A percentile compares a stretch with the other conserved stretches of the same genome.
Evolutionary conservation across 495 filamentous ascomycete species (phyloP).

Genomic region (Xeromyces bisporus): DNA sequence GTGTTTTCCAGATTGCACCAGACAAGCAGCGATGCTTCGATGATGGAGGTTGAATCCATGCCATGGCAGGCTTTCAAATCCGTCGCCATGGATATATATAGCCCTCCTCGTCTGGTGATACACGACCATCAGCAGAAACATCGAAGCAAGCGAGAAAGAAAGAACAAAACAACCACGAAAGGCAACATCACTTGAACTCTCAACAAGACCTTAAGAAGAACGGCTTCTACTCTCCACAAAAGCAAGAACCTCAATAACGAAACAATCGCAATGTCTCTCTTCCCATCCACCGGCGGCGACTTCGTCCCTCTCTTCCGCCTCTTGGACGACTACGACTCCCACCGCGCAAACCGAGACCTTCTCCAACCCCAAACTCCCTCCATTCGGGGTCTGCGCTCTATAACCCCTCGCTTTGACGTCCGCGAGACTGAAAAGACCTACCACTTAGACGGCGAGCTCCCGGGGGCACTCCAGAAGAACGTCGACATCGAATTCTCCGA

Average conservation of each 20-base stretch:
- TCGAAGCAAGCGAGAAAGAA: not conserved
- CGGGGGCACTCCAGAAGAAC: constrained; percentile 64
- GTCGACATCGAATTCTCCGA: constrained; percentile 78
- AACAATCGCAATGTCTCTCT: constrained; percentile 23
- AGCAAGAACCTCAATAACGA: constrained; percentile 1
- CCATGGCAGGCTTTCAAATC: not conserved
- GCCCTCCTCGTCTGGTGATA: not conserved
- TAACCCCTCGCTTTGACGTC: constrained; percentile 72
- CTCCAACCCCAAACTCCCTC: constrained; percentile 5
- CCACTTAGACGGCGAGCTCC: constrained; percentile 80
- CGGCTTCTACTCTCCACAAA: not conserved
- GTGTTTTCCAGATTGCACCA: not conserved
- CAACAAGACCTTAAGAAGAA: not conserved
- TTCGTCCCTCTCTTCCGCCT: constrained; percentile 30
- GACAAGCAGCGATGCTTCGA: not conserved
- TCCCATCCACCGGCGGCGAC: constrained; percentile 18
- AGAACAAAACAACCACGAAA: constrained; percentile 1
- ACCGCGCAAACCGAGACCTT: constrained; percentile 12
- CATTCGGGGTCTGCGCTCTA: constrained; percentile 22
- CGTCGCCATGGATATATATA: not conserved
- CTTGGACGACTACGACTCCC: constrained; percentile 28
- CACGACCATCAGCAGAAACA: not conserved
- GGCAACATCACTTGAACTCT: not conserved
- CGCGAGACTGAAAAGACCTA: constrained; percentile 53
- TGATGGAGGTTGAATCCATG: not conserved